phyloP scores from a whole-genome alignment of 2,329 filamentous ascomycete genomes.

The Elsinoe ampelina region DNA sequence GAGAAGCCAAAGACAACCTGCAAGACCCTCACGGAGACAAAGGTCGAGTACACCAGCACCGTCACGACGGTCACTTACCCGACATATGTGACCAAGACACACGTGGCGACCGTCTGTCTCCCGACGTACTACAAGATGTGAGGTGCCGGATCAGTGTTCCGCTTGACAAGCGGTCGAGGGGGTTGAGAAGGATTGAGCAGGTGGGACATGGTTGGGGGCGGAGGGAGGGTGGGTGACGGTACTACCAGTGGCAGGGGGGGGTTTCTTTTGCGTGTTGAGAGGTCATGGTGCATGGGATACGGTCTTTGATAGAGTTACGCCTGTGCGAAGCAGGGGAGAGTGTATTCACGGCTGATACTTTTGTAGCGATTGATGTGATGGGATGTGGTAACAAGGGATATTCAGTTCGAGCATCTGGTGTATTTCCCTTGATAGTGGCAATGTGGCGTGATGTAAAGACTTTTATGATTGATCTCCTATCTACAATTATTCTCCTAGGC shows the following conservation, averaged over 20 bases:
- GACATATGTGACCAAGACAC: neutral
- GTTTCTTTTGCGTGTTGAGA: neutral
- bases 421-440: neutral
- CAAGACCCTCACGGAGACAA: neutral
- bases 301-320: neutral
- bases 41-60: neutral
- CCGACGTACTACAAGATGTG: neutral
- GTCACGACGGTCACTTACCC: slow-evolving; percentile 1
- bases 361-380: neutral
- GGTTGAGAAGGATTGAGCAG: too few relatives aligned
- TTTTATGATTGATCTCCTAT: neutral
- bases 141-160: neutral
- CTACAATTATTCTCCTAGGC: neutral
- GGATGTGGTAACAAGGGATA: neutral
- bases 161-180: too few relatives aligned
- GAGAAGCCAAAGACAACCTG: slow-evolving; percentile 5
- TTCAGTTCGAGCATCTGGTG: neutral
- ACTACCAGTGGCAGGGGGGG: neutral
- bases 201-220: too few relatives aligned
- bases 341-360: neutral
- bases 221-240: too few relatives aligned
- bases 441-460: neutral
- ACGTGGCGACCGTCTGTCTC: neutral
- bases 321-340: neutral
- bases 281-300: neutral